Evolutionary conservation across 768 basidiomycete genomes (phyloP).

Genomic region (Mycena belliarum): DNA sequence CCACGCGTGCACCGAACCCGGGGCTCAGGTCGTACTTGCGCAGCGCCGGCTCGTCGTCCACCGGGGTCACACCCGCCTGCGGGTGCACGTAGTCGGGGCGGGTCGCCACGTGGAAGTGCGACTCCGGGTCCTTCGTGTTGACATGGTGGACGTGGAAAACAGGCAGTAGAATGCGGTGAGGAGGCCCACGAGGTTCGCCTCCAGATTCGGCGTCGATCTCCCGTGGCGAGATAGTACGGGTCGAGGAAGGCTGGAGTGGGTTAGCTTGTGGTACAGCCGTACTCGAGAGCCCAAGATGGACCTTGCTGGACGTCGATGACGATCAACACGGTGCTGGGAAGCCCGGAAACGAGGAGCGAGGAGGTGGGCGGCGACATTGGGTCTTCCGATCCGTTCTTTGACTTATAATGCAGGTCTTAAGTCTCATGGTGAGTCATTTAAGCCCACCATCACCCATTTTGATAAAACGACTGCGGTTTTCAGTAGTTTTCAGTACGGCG

Average conservation of each 20-base stretch:
- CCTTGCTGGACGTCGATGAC: slow-evolving; percentile 19
- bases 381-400: background rate
- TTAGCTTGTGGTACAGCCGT: background rate
- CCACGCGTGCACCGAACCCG: slow-evolving; percentile 9
- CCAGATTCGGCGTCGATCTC: slow-evolving; percentile 14
- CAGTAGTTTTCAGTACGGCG: too few relatives aligned
- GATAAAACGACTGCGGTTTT: too few relatives aligned
- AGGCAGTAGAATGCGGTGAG: slow-evolving; percentile 13
- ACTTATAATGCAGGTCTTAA: too few relatives aligned
- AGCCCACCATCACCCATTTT: too few relatives aligned
- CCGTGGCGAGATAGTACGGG: background rate
- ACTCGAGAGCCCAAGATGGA: background rate
- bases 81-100: slow-evolving; percentile 6
- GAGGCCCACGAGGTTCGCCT: slow-evolving; percentile 13
- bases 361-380: background rate
- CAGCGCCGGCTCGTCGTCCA: slow-evolving; percentile 7
- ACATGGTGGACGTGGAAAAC: slow-evolving; percentile 15
- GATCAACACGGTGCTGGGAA: slow-evolving; percentile 13
- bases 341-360: background rate
- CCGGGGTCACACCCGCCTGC: slow-evolving; percentile 10
- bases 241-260: slow-evolving; percentile 6
- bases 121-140: slow-evolving; percentile 2
- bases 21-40: slow-evolving; percentile 21
- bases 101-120: slow-evolving; percentile 2
- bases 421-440: background rate